phyloP scores from a whole-genome alignment of 768 basidiomycete species.

The Trichaptum fuscoviolaceum region DNA sequence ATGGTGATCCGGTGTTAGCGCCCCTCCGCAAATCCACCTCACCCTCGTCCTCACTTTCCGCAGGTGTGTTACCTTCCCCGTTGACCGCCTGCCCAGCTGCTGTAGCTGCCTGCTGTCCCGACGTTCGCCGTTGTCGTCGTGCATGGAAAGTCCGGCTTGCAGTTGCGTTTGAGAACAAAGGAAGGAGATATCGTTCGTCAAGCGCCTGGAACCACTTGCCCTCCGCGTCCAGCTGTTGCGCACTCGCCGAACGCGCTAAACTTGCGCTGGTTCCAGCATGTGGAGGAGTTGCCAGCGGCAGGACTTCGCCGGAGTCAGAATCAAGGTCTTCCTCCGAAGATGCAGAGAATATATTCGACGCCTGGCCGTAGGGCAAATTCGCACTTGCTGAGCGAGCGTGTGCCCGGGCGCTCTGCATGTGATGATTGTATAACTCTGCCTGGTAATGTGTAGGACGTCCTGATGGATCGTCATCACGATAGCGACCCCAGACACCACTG shows the following conservation, averaged over 20 bases:
- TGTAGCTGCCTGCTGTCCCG: constrained; percentile 35
- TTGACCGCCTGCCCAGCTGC: constrained; percentile 19
- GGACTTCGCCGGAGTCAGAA: constrained; percentile 68
- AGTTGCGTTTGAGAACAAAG: constrained; percentile 89
- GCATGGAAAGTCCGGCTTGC: constrained; percentile 86
- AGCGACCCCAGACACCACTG: constrained; percentile 24
- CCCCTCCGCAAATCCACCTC: constrained; percentile 15
- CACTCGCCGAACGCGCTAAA: neutral
- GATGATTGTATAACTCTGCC: constrained; percentile 57
- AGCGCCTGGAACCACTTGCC: constrained; percentile 95
- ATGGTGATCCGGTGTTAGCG: neutral
- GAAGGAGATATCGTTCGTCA: constrained; percentile 91
- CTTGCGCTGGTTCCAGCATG: constrained; percentile 4
- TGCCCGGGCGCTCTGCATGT: constrained; percentile 25
- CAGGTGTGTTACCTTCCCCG: constrained; percentile 23
- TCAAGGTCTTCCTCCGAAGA: constrained; percentile 74
- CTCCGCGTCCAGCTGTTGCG: constrained; percentile 46
- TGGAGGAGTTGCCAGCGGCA: constrained; percentile 64
- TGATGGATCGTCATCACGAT: constrained; percentile 15
- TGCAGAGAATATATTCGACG: constrained; percentile 49
- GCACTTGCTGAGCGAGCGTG: constrained; percentile 21
- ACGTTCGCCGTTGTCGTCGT: constrained; percentile 52
- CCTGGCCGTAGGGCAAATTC: constrained; percentile 10
- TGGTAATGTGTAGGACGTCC: constrained; percentile 47
- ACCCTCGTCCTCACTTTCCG: constrained; percentile 35